Conservation (phyloP, 495 filamentous ascomycete genomes). For the Diplogelasinospora grovesii region DNA sequence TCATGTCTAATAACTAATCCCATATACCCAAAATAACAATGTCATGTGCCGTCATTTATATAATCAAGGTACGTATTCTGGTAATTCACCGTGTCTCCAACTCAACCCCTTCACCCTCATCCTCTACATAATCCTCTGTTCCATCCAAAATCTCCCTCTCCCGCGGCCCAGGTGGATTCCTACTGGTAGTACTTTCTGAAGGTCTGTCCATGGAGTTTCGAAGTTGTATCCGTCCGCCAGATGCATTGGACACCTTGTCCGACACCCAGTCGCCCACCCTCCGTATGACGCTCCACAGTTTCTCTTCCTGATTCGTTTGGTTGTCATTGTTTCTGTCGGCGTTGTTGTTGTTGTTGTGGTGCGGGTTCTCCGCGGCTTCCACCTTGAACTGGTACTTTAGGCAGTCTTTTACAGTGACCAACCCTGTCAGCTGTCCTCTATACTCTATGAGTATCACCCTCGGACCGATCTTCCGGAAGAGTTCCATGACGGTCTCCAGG, state of each 20-base stretch:
- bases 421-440: constrained; percentile 69
- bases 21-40: too few relatives aligned
- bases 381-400: constrained; percentile 97
- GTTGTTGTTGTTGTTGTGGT: constrained; percentile 32
- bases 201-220: constrained; percentile 26
- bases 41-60: too few relatives aligned
- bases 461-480: constrained; percentile 97
- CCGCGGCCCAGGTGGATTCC: constrained; percentile 13
- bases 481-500: constrained; percentile 95
- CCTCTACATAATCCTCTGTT: constrained; percentile 46
- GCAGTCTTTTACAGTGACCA: constrained; percentile 96
- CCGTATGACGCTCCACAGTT: constrained; percentile 60
- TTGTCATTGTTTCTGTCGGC: constrained; percentile 33
- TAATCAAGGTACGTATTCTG: too few relatives aligned
- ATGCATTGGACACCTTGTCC: constrained; percentile 39
- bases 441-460: constrained; percentile 91
- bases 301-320: too few relatives aligned
- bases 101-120: constrained; percentile 54
- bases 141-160: constrained; percentile 52
- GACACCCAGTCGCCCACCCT: constrained; percentile 50
- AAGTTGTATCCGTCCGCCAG: constrained; percentile 43
- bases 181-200: constrained; percentile 4
- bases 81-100: constrained; percentile 42
- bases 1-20: too few relatives aligned
- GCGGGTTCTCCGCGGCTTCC: constrained; percentile 77